Base-by-base conservation (phyloP, 192 early-diverging fungal genomes). In the Rhizophagus sp. region DNA sequence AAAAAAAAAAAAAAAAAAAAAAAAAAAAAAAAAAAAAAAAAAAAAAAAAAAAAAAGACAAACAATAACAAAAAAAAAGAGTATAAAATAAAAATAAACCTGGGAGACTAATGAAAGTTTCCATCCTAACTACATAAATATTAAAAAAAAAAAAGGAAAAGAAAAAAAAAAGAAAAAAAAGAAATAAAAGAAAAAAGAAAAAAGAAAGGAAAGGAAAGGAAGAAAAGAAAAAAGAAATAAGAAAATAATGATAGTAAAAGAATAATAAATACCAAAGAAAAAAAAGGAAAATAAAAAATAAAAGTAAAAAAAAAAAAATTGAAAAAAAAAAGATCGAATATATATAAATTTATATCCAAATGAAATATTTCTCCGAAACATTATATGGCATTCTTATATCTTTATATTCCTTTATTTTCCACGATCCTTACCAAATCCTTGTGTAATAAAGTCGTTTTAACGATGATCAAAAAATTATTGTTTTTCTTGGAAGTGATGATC, bases 131-230 rank as follows among this genome's bases (percentile, higher is more conserved):
- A 15, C 15, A 15, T 36, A 17, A 50, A 50, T 50, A 15, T 50
- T 17, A 3, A 12, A 13, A 50, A 50, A 17, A 64, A 64, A 64
- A 27, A 30, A 47, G 36, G 72, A 41, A 62, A 62, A 2, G 12
- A 73, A 78, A 72, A 57, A 75, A 57, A 75, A 67, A 30, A 39
- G 7, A 17, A 63, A 74, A 64, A 73, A 41, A 33, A n/a, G 67
- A 67, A 44, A 24, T 7, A 34, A 69, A 69, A 44, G 36, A 57
- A 61, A 63, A 2, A 62, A 65, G 39, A 52, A 47, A 79, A 77
- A 76, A 22, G 30, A 64, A 84, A 33, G 73, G 67, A 44, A 57
- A 62, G 44, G 41, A 39, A 57, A 68, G 52, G 34, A 6, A 7
- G 0, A 44, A 63, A 64, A 71, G 41, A 30, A 22, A 41, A 41